Percentiles rank a stretch among this genome's conserved stretches.
These are phyloP conservation scores for Colletotrichum graminicola DNA, from an alignment of 2,329 filamentous ascomycete genomes.

Conservation along the genomic window DNA sequence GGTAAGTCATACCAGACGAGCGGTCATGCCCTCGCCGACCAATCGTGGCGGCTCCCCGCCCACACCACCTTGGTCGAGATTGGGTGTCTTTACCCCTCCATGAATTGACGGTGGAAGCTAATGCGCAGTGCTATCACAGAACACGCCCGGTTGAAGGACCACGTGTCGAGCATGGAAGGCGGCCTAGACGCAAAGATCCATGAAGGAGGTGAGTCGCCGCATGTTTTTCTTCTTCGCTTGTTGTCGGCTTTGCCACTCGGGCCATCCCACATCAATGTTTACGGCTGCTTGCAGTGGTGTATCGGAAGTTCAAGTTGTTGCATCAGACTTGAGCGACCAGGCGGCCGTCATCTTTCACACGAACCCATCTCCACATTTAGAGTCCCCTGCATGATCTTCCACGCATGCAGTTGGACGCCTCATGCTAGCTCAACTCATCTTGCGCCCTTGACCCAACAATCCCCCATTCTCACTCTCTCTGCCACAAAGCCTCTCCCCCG, in stretches of 20 bases:
- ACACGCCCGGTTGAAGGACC: conserved; percentile 92
- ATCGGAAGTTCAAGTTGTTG: conserved; percentile 24
- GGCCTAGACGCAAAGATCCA: conserved; percentile 90
- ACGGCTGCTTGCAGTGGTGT: conserved; percentile 47
- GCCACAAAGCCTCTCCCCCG: neutral
- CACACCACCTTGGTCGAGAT: conserved; percentile 37
- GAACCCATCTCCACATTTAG: conserved; percentile 43
- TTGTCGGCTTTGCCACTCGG: conserved; percentile 43
- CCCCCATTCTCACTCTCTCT: conserved; percentile 1
- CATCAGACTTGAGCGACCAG: conserved; percentile 2
- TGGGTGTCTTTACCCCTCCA: conserved; percentile 26
- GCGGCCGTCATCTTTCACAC: conserved; percentile 31
- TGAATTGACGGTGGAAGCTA: conserved; percentile 50
- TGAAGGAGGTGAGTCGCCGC: conserved; percentile 83
- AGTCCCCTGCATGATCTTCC: conserved; percentile 52
- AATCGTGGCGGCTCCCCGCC: conserved; percentile 23
- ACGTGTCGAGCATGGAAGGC: conserved; percentile 87
- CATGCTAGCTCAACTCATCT: conserved; percentile 46
- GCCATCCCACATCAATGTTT: conserved; percentile 45
- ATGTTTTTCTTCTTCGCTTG: conserved; percentile 44
- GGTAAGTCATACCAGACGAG: conserved; percentile 67
- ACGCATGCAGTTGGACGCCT: conserved; percentile 50
- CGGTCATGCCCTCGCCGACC: conserved; percentile 24
- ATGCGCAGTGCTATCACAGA: conserved; percentile 65
- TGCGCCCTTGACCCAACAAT: conserved; percentile 25